Conservation (phyloP, 768 basidiomycete genomes). For the Boletus subparvulus region DNA sequence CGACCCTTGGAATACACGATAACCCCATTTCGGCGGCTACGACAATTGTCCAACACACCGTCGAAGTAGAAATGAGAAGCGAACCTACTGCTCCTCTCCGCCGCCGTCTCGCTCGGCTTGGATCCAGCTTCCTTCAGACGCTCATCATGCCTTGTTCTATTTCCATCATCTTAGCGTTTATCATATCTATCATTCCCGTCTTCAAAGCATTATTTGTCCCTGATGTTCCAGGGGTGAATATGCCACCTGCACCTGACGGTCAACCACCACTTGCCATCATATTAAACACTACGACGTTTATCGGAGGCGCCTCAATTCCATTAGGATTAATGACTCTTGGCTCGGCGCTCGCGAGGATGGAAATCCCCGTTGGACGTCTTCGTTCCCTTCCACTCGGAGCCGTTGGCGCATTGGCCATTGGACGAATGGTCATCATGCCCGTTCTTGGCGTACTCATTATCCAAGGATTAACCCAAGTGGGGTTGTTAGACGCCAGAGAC, state of each 20-base stretch:
- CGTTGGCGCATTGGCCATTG: slow-evolving; percentile 51
- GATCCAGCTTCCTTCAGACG: slow-evolving; percentile 32
- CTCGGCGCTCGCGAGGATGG: slow-evolving; percentile 58
- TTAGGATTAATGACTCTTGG: slow-evolving; percentile 63
- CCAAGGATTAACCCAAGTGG: slow-evolving; percentile 45
- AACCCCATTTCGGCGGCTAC: not conserved
- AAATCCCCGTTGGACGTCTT: slow-evolving; percentile 50
- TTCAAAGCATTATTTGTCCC: slow-evolving; percentile 62
- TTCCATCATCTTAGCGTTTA: slow-evolving; percentile 52
- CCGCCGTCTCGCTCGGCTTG: slow-evolving; percentile 9
- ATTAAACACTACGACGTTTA: slow-evolving; percentile 54
- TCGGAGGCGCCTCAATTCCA: slow-evolving; percentile 64
- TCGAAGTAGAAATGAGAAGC: not conserved
- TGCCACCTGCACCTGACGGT: slow-evolving; percentile 60
- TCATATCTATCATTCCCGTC: slow-evolving; percentile 53
- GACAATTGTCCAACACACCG: slow-evolving; percentile 5
- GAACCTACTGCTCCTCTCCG: not conserved
- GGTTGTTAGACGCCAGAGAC: slow-evolving; percentile 50
- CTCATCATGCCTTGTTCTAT: slow-evolving; percentile 50
- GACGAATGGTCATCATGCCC: slow-evolving; percentile 57
- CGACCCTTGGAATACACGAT: not conserved
- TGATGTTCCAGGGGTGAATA: slow-evolving; percentile 40
- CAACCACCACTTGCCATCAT: slow-evolving; percentile 64
- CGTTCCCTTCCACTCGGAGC: slow-evolving; percentile 48
- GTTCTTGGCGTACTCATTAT: slow-evolving; percentile 60